Conservation (phyloP, 345 rosid genomes). For the Eucalyptus polybractea region DNA sequence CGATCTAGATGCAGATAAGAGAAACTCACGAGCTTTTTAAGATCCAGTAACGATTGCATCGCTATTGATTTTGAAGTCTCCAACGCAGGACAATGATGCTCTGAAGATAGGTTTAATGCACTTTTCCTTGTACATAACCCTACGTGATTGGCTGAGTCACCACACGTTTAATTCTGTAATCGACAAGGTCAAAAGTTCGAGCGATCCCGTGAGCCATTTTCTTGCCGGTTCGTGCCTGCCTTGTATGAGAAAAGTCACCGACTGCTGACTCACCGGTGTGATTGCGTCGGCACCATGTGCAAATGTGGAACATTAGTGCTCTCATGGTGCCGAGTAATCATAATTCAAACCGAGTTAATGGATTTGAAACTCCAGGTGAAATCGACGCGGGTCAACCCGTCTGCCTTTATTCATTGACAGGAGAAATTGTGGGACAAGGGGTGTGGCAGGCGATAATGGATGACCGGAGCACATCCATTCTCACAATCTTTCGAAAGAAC, state of each 20-base stretch:
- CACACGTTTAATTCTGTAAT: background rate
- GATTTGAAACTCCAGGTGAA: background rate
- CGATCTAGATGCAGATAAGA: background rate
- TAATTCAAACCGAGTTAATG: background rate
- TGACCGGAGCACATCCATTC: background rate
- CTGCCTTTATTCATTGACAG: background rate
- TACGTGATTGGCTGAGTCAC: background rate
- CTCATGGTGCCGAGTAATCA: background rate
- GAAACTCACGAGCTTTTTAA: background rate
- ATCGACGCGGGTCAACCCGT: background rate
- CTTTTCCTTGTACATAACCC: background rate
- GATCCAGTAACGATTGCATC: background rate
- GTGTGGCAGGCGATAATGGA: background rate
- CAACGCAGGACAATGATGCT: background rate
- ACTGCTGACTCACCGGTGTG: background rate
- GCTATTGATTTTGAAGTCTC: background rate
- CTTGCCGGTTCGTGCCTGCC: background rate
- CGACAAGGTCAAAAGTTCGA: background rate
- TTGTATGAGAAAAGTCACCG: background rate
- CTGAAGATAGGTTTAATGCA: background rate
- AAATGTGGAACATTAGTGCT: background rate
- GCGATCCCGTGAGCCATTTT: background rate
- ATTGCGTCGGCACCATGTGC: background rate
- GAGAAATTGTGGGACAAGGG: background rate
- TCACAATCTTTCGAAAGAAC: background rate